Percentiles rank a stretch among this genome's conserved stretches.
Conservation (phyloP, 305 asterid genomes). For the Fraxinus xanthoxyloides region DNA sequence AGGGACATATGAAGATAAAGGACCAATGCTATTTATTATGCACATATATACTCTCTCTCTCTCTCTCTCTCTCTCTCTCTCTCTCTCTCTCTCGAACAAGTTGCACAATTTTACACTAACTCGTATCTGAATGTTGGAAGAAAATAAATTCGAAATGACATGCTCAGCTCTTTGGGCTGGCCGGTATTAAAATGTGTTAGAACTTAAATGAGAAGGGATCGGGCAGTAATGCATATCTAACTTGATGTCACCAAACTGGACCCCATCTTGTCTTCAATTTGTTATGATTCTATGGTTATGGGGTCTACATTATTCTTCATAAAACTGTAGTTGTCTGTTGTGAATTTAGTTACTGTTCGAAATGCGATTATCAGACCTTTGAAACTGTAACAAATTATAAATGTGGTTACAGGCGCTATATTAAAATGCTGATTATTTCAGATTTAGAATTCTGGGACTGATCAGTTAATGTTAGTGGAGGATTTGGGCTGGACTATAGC, state of each 20-base stretch:
- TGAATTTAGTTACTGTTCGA: neutral
- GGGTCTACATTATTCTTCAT: neutral
- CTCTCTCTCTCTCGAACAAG: neutral
- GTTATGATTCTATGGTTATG: neutral
- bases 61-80: too few relatives aligned
- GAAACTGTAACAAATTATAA: neutral
- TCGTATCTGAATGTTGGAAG: neutral
- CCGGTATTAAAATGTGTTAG: neutral
- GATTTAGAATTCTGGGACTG: neutral
- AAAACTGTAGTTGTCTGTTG: neutral
- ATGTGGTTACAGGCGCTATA: neutral
- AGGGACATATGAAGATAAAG: neutral
- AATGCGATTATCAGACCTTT: neutral
- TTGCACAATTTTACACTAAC: neutral
- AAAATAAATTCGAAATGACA: neutral
- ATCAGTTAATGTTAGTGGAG: neutral
- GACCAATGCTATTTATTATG: neutral
- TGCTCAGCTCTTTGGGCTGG: neutral
- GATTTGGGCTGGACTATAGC: neutral
- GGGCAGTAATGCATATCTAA: neutral
- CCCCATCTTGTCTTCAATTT: neutral
- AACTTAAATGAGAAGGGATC: neutral
- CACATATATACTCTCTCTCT: neutral
- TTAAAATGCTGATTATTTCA: neutral
- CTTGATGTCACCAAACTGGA: neutral